Evolutionary conservation across 1,284 basidiomycete species (phyloP), one percentile per base, ranked within the genome.

Genomic region (Moesziomyces parantarcticus): DNA sequence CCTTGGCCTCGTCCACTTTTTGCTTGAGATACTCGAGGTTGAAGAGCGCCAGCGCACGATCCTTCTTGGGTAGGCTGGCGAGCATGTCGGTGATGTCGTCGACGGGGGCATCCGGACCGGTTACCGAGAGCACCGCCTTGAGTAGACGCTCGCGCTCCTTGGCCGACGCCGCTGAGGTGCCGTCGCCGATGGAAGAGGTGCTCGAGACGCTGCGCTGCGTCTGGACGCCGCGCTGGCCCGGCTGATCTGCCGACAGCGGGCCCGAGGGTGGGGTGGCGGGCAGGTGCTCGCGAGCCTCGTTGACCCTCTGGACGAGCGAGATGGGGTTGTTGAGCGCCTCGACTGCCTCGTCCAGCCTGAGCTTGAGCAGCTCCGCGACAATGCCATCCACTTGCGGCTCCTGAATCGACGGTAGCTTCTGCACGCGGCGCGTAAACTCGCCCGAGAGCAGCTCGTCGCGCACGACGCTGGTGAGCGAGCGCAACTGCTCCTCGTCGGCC

Each of bases 1-100:
- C 86, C 85, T 90, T 91, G 10, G 93, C 93, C 76, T 93, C 93
- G 1, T 88, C 88, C 14, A 95, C 87, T 84, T 95, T 95, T 22
- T 86, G 86, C 54, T 89, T 88, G 34, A 95, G 86, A 40, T 92
- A 88, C 72, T 94, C 92, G 10, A 87, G 87, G 75, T 93, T 95
- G 87, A 95, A 95, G 43, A 95, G 86, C 84, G 92, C 93, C 88
- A 95, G 88, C 0, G 92, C 92, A 3, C 92, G 89, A 75, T 96
- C 93, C 72, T 92, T 89, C 85, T 93, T 94, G 3, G 91, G 90
- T 23, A 96, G 86, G 70, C 89, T 90, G 88, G 93, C 91, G 36
- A 95, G 85, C 53, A 95, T 86, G 50, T 92, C 92, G 0, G 90
- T 89, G 40, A 81, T 77, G 51, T 78, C 78, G 43, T 81, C 79